Evolutionary conservation across 768 basidiomycete genomes (phyloP).

Genomic region (Termitomyces eurrhizus): DNA sequence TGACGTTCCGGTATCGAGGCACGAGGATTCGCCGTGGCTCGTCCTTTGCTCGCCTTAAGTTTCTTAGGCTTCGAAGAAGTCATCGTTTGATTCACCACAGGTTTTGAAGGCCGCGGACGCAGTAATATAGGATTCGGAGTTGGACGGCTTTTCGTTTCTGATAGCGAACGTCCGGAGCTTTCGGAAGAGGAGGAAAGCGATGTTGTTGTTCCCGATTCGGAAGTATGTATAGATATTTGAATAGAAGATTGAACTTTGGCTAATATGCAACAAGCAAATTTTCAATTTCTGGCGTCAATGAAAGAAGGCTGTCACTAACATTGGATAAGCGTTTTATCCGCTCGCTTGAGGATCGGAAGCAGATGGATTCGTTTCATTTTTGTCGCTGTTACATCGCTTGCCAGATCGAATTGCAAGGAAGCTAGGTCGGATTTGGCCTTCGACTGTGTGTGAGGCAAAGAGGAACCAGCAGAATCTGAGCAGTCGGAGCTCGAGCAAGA

Average conservation of each 20-base stretch:
- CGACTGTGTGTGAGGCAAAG: neutral
- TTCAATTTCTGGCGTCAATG: neutral
- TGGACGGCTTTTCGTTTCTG: neutral
- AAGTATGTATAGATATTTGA: constrained; percentile 8
- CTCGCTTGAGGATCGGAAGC: constrained; percentile 4
- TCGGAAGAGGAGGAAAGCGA: constrained; percentile 11
- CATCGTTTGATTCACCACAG: constrained; percentile 2
- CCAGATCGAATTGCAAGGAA: constrained; percentile 1
- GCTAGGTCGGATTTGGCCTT: constrained; percentile 1
- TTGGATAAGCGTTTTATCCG: constrained; percentile 4
- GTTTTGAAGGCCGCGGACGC: constrained; percentile 10
- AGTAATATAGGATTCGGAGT: neutral
- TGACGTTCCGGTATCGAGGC: constrained; percentile 7
- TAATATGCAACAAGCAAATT: neutral
- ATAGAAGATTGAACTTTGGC: constrained; percentile 6
- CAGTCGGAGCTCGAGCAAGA: neutral
- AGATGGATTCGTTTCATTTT: constrained; percentile 6
- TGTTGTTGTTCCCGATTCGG: constrained; percentile 7
- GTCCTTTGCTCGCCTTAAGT: neutral
- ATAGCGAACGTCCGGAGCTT: constrained; percentile 2
- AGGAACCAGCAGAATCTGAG: neutral
- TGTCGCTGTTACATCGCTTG: neutral
- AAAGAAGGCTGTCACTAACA: constrained; percentile 1
- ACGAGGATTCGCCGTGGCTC: constrained; percentile 7
- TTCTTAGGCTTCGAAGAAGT: constrained; percentile 10